phyloP scores from a whole-genome alignment of 2,329 filamentous ascomycete genomes.

The Epicoccum sorghinum region DNA sequence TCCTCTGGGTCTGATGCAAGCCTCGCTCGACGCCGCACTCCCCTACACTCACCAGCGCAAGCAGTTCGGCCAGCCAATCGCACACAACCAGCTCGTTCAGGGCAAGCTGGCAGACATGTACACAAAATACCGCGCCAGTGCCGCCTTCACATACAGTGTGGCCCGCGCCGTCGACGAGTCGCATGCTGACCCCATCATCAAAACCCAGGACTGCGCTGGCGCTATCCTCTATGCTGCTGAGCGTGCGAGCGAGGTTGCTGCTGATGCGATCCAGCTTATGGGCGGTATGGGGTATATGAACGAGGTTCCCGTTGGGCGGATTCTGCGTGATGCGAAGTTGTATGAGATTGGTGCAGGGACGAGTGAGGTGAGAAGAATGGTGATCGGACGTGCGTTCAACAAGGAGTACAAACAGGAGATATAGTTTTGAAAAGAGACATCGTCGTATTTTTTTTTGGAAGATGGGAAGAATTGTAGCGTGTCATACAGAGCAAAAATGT shows the following conservation, averaged over 20 bases:
- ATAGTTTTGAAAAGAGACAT: no score
- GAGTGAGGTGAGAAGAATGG: conserved; percentile 90
- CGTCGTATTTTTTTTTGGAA: no score
- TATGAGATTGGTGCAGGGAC: conserved; percentile 98
- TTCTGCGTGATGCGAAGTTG: conserved; percentile 78
- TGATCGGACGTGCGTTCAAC: conserved; percentile 91
- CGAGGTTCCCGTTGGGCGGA: conserved; percentile 86
- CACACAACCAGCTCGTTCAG: conserved; percentile 91
- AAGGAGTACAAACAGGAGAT: conserved; percentile 67
- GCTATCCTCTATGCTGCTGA: conserved; percentile 94
- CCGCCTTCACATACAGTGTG: conserved; percentile 86
- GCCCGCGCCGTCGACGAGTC: conserved; percentile 73
- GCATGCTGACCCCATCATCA: conserved; percentile 62
- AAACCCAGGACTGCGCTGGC: conserved; percentile 91
- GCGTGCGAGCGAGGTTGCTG: conserved; percentile 81
- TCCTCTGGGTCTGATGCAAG: conserved; percentile 93
- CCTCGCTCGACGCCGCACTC: conserved; percentile 80
- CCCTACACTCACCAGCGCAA: conserved; percentile 88
- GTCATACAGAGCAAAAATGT: no score
- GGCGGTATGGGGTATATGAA: conserved; percentile 97
- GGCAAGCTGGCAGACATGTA: conserved; percentile 97
- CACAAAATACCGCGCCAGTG: conserved; percentile 82
- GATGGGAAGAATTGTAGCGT: no score
- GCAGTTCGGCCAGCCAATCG: conserved; percentile 87
- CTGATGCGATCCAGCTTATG: conserved; percentile 90